These are phyloP conservation scores for Neurospora sp. DNA, from an alignment of 495 filamentous ascomycete genomes.

Conservation along the genomic window DNA sequence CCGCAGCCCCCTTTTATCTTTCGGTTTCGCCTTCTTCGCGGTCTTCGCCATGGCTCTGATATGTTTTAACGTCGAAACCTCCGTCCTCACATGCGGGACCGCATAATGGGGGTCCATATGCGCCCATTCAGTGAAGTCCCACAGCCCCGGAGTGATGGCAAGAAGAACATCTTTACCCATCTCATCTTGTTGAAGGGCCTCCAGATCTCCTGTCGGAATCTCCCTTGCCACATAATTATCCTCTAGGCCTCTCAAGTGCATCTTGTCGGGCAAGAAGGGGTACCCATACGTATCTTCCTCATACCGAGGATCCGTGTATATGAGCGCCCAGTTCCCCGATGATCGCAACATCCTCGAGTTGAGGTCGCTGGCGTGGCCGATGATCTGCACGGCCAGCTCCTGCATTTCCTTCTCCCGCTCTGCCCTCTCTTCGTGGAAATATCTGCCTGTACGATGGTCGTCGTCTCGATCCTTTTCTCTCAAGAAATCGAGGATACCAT, in stretches of 20 bases:
- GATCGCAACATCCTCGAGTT: background rate
- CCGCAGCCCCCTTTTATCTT: background rate
- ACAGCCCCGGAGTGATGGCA: background rate
- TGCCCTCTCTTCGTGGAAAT: background rate
- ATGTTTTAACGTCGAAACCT: background rate
- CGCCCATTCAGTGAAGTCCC: background rate
- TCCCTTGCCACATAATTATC: background rate
- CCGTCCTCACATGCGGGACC: background rate
- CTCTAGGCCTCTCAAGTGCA: background rate
- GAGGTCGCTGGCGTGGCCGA: background rate
- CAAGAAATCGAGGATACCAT: background rate
- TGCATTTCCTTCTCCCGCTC: background rate
- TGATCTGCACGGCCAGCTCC: background rate
- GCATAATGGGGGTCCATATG: background rate
- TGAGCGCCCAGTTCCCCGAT: background rate
- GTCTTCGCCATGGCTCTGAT: background rate
- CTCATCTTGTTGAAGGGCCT: background rate
- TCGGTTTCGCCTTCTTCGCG: background rate
- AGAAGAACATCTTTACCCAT: background rate
- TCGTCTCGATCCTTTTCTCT: background rate
- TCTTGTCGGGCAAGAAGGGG: background rate
- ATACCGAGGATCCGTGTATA: background rate
- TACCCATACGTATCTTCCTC: background rate
- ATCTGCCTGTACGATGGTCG: background rate
- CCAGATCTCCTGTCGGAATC: background rate